Percentiles rank a stretch among this genome's conserved stretches.
Conservation (phyloP, 495 filamentous ascomycete genomes). For the Thozetella sp. region DNA sequence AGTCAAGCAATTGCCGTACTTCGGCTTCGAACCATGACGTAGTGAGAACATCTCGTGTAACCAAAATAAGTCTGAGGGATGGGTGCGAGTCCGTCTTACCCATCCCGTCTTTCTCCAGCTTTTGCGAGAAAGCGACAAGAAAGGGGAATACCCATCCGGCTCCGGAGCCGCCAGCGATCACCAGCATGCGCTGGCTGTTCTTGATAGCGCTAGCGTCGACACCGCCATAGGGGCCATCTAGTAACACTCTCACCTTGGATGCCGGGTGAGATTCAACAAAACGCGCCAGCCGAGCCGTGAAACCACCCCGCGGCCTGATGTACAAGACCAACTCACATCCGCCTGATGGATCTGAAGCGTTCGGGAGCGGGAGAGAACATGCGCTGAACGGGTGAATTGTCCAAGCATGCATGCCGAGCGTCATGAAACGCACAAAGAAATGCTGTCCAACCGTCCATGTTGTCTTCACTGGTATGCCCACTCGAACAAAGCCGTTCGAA, state of each 20-base stretch:
- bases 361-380: constrained; percentile 53
- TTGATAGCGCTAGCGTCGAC: constrained; percentile 13
- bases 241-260: constrained; percentile 57
- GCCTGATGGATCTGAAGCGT: background rate
- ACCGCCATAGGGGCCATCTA: constrained; percentile 83
- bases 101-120: background rate
- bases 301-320: constrained; percentile 19
- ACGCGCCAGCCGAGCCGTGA: constrained; percentile 18
- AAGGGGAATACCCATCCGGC: constrained; percentile 52
- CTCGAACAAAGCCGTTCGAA: constrained; percentile 40
- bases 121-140: constrained; percentile 18
- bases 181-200: constrained; percentile 36
- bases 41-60: background rate
- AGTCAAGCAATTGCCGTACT: background rate
- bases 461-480: constrained; percentile 52
- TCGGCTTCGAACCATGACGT: background rate
- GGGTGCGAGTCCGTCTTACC: background rate
- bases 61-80: background rate
- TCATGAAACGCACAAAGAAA: constrained; percentile 75
- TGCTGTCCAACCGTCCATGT: constrained; percentile 80
- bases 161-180: constrained; percentile 59
- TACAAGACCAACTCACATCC: constrained; percentile 19
- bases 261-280: constrained; percentile 8
- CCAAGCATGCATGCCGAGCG: constrained; percentile 58
- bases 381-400: constrained; percentile 82